A percentile compares a stretch with the other conserved stretches of the same genome.
phyloP scores from a whole-genome alignment of 1,284 basidiomycete species.

The Fomitiporia mediterranea region DNA sequence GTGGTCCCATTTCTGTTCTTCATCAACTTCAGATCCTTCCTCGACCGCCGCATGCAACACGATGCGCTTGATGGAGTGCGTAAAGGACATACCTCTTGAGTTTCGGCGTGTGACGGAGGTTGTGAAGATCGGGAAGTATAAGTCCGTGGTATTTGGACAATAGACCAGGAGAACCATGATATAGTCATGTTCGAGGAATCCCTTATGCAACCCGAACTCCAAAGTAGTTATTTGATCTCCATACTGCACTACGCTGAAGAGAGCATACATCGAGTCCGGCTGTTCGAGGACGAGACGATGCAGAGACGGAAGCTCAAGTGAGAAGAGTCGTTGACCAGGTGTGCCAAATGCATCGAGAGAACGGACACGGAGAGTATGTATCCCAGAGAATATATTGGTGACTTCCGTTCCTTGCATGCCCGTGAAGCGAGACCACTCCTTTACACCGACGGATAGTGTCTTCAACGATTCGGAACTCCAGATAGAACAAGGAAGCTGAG shows the following conservation, averaged over 20 bases:
- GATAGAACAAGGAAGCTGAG: slow-evolving; percentile 2
- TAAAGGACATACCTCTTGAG: neutral
- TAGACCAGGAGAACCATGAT: slow-evolving; percentile 2
- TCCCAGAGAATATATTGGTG: neutral
- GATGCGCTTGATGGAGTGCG: neutral
- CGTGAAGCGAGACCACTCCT: slow-evolving; percentile 1
- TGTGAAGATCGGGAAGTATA: slow-evolving; percentile 10
- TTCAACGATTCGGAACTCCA: slow-evolving; percentile 4
- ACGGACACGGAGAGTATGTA: slow-evolving; percentile 5
- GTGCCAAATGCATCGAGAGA: slow-evolving; percentile 5
- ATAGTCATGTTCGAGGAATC: slow-evolving; percentile 5
- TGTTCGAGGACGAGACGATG: slow-evolving; percentile 1
- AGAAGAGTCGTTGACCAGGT: slow-evolving; percentile 1
- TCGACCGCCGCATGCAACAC: neutral
- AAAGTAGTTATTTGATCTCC: neutral
- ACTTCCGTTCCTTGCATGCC: neutral
- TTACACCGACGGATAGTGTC: neutral
- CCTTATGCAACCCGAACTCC: slow-evolving; percentile 1
- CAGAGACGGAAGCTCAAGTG: neutral
- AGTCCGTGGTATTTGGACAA: neutral
- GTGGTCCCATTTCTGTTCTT: neutral
- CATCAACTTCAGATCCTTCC: neutral
- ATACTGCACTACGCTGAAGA: neutral
- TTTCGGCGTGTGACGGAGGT: neutral
- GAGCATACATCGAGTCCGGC: slow-evolving; percentile 2